These are phyloP conservation scores for Camelina neglecta DNA, from an alignment of 345 rosid species.

Conservation along the genomic window DNA sequence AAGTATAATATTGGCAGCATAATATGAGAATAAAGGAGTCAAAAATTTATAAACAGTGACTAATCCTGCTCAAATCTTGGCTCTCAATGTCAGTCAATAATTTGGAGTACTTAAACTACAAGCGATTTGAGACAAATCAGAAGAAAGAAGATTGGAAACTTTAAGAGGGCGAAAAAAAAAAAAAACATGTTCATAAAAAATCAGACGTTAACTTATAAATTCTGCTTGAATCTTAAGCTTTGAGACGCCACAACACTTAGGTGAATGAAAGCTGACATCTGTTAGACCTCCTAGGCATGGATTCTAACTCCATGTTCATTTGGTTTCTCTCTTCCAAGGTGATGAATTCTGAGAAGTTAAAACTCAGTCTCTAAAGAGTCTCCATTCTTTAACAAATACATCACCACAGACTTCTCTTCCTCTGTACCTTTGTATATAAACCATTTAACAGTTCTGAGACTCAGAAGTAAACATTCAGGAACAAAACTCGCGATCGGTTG, in stretches of 20 bases:
- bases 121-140: background rate
- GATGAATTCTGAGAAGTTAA: background rate
- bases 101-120: background rate
- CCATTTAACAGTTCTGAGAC: constrained; percentile 9
- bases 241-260: background rate
- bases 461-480: constrained; percentile 13
- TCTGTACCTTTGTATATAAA: background rate
- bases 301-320: constrained; percentile 10
- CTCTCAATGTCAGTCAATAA: constrained; percentile 1
- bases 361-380: background rate
- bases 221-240: background rate
- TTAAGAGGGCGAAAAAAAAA: no score
- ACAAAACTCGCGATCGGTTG: background rate
- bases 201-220: background rate
- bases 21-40: background rate
- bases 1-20: background rate
- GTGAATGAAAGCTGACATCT: constrained; percentile 11
- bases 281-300: background rate
- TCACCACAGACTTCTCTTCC: constrained; percentile 1
- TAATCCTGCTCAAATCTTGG: background rate
- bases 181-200: no score
- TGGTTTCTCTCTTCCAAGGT: background rate
- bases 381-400: constrained; percentile 22
- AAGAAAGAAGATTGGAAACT: background rate
- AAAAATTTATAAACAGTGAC: background rate